These are phyloP conservation scores for Fusarium brachygibbosum DNA, from an alignment of 2,329 filamentous ascomycete species.

Conservation along the genomic window DNA sequence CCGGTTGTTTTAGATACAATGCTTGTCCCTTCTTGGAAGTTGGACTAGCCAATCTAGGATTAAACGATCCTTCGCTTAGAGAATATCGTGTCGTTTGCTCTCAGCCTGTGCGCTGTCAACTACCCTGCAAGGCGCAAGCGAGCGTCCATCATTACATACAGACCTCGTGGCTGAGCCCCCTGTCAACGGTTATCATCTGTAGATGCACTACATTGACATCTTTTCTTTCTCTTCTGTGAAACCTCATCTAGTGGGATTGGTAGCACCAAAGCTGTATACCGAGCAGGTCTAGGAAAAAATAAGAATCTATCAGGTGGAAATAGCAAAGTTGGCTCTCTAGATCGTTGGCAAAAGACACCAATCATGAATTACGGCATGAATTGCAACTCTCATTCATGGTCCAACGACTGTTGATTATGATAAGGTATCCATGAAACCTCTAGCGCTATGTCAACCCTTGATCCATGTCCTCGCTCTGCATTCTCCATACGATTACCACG, in stretches of 20 bases:
- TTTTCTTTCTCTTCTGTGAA: not conserved
- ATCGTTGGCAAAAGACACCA: too few relatives aligned
- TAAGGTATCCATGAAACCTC: not conserved
- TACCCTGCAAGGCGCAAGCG: not conserved
- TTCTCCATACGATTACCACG: not conserved
- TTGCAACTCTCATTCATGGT: too few relatives aligned
- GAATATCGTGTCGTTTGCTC: not conserved
- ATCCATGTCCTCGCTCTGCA: not conserved
- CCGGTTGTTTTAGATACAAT: not conserved
- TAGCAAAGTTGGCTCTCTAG: too few relatives aligned
- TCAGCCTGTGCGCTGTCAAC: not conserved
- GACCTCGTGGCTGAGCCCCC: not conserved
- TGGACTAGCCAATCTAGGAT: not conserved
- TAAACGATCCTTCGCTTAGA: not conserved
- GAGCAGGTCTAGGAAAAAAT: too few relatives aligned
- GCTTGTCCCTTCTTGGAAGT: not conserved
- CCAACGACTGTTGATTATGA: too few relatives aligned
- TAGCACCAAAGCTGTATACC: too few relatives aligned
- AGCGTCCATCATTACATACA: not conserved
- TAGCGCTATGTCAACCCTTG: not conserved
- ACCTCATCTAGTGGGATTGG: not conserved
- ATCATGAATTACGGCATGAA: too few relatives aligned
- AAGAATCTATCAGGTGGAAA: too few relatives aligned
- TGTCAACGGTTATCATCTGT: not conserved
- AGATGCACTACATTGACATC: not conserved